phyloP scores from a whole-genome alignment of 1,284 basidiomycete genomes.

The Sporisorium sorghi region DNA sequence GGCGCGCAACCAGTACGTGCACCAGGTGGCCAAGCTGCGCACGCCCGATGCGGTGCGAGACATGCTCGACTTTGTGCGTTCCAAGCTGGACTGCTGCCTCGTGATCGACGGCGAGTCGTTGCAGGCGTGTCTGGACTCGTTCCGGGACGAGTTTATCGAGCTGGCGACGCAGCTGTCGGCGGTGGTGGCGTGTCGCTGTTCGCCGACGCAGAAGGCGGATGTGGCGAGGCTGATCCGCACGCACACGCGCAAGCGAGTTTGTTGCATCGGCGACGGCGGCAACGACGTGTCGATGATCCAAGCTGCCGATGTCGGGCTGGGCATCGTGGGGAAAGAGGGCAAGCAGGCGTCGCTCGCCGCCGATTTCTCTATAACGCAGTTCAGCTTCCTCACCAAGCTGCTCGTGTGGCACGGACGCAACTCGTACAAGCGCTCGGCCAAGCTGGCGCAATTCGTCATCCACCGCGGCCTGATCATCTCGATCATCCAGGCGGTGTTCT shows the following conservation, averaged over 20 bases:
- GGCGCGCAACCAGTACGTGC: conserved; percentile 95
- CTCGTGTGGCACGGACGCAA: conserved; percentile 97
- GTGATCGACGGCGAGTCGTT: conserved; percentile 99
- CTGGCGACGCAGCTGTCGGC: conserved; percentile 94
- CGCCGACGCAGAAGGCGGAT: conserved; percentile 98
- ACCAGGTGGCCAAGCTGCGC: conserved; percentile 91
- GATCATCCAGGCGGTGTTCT: conserved; percentile 89
- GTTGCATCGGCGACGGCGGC: conserved; percentile 95
- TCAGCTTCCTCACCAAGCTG: conserved; percentile 92
- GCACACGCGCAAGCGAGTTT: conserved; percentile 91
- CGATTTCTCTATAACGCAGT: conserved; percentile 97
- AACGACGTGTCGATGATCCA: conserved; percentile 98
- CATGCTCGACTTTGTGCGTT: conserved; percentile 92
- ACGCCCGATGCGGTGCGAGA: conserved; percentile 84
- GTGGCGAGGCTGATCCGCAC: conserved; percentile 90
- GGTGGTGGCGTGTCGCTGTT: conserved; percentile 97
- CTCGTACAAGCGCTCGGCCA: conserved; percentile 96
- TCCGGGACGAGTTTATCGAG: conserved; percentile 93
- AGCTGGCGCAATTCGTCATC: conserved; percentile 98
- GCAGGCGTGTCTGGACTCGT: conserved; percentile 89
- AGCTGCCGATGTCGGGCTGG: conserved; percentile 91
- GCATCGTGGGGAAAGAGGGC: conserved; percentile 98
- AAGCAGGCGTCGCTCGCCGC: conserved; percentile 97
- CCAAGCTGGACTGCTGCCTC: conserved; percentile 94
- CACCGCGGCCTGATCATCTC: conserved; percentile 94